Conservation (phyloP, 192 early-diverging fungal species). For the Coemansia sp. region DNA sequence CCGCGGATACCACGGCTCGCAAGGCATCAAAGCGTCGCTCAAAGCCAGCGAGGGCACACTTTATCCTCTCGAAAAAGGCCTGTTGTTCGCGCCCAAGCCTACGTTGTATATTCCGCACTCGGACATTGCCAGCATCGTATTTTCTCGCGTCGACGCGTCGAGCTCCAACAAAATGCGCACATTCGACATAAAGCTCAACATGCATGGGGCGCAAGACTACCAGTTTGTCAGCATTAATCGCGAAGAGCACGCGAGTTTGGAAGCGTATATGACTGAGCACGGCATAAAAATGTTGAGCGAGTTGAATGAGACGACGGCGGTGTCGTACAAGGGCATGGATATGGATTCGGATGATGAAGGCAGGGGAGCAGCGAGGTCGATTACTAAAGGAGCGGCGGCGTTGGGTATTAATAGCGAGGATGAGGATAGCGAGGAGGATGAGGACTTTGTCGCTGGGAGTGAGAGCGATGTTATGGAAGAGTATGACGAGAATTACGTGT, state of each 20-base stretch:
- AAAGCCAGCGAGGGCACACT: slow-evolving; percentile 96
- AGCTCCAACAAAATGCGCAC: slow-evolving; percentile 63
- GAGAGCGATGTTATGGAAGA: slow-evolving; percentile 79
- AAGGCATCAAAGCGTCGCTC: slow-evolving; percentile 90
- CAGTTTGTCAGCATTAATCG: slow-evolving; percentile 87
- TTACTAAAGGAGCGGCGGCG: slow-evolving; percentile 13
- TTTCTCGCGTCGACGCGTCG: slow-evolving; percentile 71
- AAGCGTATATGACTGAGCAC: slow-evolving; percentile 78
- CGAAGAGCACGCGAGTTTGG: slow-evolving; percentile 83
- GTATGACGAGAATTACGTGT: slow-evolving; percentile 67
- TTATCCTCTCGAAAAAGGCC: slow-evolving; percentile 91
- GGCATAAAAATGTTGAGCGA: slow-evolving; percentile 81
- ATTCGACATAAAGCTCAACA: slow-evolving; percentile 92
- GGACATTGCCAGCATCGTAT: slow-evolving; percentile 86
- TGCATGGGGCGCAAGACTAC: slow-evolving; percentile 74
- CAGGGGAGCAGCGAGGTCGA: background rate
- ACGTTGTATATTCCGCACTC: slow-evolving; percentile 79
- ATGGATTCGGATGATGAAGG: slow-evolving; percentile 26
- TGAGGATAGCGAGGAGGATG: slow-evolving; percentile 77
- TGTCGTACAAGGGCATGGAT: slow-evolving; percentile 48
- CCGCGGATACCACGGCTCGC: slow-evolving; percentile 69
- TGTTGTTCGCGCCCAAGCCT: slow-evolving; percentile 93
- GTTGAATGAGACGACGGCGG: slow-evolving; percentile 54
- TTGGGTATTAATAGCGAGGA: slow-evolving; percentile 61
- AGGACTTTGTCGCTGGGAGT: slow-evolving; percentile 81